Conservation (phyloP, 768 basidiomycete species). For the Rhodosporidiobolus sp. region DNA sequence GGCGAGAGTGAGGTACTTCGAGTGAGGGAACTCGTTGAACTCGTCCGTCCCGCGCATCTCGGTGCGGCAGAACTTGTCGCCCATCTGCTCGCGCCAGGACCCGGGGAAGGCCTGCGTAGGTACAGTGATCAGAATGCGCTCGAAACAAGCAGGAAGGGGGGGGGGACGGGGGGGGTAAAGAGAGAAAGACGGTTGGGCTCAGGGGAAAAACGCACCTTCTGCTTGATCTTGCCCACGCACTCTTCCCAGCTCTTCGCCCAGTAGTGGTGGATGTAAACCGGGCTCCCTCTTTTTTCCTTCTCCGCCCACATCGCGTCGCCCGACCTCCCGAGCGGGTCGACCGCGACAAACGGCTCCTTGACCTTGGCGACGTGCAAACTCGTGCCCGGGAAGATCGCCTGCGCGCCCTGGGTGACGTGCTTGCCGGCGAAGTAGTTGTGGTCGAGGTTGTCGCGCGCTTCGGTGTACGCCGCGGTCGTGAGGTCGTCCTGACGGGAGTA, state of each 20-base stretch:
- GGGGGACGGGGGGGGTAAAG: too few relatives aligned
- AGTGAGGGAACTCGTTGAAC: neutral
- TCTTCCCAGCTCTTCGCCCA: neutral
- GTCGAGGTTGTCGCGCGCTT: slow-evolving; percentile 1
- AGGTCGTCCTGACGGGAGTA: neutral
- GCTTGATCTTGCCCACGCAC: slow-evolving; percentile 4
- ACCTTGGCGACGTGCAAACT: neutral
- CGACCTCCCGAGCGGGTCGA: neutral
- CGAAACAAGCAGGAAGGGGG: too few relatives aligned
- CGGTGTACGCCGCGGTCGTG: neutral
- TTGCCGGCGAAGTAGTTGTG: slow-evolving; percentile 4
- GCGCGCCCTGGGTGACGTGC: neutral
- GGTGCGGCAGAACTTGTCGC: neutral
- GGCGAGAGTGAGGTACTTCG: neutral
- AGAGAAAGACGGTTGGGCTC: too few relatives aligned
- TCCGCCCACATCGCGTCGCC: neutral
- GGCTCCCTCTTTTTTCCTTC: neutral
- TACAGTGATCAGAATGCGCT: too few relatives aligned
- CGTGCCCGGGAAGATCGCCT: neutral
- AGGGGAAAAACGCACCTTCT: neutral
- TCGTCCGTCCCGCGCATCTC: neutral
- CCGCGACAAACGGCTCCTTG: neutral
- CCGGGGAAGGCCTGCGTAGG: slow-evolving; percentile 11
- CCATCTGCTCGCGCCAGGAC: slow-evolving; percentile 7
- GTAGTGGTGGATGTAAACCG: slow-evolving; percentile 7